Evolutionary conservation across 768 basidiomycete species (phyloP).

Genomic region (Podaxis mareebaensis): DNA sequence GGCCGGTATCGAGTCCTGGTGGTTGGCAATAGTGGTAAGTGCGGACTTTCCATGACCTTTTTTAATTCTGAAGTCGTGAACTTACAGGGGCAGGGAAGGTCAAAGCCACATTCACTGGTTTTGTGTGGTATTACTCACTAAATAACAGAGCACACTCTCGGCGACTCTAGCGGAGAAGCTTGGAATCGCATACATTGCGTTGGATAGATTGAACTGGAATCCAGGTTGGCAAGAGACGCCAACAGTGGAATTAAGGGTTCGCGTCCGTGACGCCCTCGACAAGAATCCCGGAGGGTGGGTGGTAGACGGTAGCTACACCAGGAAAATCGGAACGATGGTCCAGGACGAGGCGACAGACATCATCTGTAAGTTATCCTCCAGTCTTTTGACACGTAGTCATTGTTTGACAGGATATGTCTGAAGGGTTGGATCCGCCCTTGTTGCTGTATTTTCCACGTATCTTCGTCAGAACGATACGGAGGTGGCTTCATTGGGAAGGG

Average conservation of each 20-base stretch:
- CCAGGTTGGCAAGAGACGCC: conserved; percentile 46
- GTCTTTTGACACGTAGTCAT: neutral
- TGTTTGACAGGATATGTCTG: neutral
- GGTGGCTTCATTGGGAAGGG: conserved; percentile 34
- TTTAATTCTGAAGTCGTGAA: conserved; percentile 21
- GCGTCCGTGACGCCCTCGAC: conserved; percentile 29
- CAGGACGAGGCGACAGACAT: conserved; percentile 46
- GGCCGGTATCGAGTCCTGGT: conserved; percentile 44
- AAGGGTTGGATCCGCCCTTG: conserved; percentile 73
- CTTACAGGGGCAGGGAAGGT: neutral
- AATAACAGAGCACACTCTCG: conserved; percentile 47
- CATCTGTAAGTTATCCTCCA: conserved; percentile 43
- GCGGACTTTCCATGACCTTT: neutral
- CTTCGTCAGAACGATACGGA: conserved; percentile 50
- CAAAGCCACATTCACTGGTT: neutral
- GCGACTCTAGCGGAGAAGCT: conserved; percentile 43
- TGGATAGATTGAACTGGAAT: conserved; percentile 50
- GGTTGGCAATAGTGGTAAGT: conserved; percentile 54
- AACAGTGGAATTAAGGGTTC: conserved; percentile 29
- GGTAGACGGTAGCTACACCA: conserved; percentile 48
- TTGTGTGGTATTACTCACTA: neutral
- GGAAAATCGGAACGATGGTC: conserved; percentile 32
- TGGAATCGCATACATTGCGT: conserved; percentile 42
- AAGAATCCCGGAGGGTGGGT: conserved; percentile 47
- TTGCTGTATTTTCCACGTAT: conserved; percentile 61